Evolutionary conservation across 2,329 filamentous ascomycete genomes (phyloP).

Genomic region (Colletotrichum lindemuthianum): DNA sequence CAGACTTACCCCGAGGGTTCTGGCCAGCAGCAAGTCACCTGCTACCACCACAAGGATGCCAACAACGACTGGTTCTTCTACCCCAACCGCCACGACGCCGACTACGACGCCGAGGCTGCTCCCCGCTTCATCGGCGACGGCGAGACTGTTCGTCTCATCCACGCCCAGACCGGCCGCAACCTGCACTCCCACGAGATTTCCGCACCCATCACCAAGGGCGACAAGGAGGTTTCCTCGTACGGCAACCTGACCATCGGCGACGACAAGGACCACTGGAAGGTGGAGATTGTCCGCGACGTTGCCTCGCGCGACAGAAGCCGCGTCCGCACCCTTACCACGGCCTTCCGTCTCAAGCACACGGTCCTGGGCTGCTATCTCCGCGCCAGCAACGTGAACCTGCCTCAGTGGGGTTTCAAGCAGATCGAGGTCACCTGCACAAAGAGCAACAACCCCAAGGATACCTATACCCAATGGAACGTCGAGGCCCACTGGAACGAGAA

Average conservation of each 20-base stretch:
- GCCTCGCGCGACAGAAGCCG: conserved; percentile 85
- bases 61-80: conserved; percentile 99
- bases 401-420: conserved; percentile 99
- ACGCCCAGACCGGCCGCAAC: conserved; percentile 95
- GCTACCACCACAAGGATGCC: conserved; percentile 99
- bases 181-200: conserved; percentile 92
- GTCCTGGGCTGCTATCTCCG: conserved; percentile 91
- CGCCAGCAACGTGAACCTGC: conserved; percentile 94
- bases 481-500: conserved; percentile 95
- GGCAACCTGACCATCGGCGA: conserved; percentile 96
- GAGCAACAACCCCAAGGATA: conserved; percentile 89
- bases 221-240: conserved; percentile 94
- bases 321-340: conserved; percentile 90
- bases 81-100: conserved; percentile 82
- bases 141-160: conserved; percentile 84
- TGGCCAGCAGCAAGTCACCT: conserved; percentile 94
- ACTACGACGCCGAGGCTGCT: conserved; percentile 76
- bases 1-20: conserved; percentile 97
- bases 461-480: conserved; percentile 99
- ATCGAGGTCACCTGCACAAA: conserved; percentile 97
- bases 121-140: conserved; percentile 83
- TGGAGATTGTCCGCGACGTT: conserved; percentile 92
- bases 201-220: conserved; percentile 87
- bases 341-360: conserved; percentile 87
- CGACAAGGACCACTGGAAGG: conserved; percentile 95